These are phyloP conservation scores for Emergomyces orientalis DNA, from an alignment of 2,329 filamentous ascomycete genomes.

Conservation along the genomic window DNA sequence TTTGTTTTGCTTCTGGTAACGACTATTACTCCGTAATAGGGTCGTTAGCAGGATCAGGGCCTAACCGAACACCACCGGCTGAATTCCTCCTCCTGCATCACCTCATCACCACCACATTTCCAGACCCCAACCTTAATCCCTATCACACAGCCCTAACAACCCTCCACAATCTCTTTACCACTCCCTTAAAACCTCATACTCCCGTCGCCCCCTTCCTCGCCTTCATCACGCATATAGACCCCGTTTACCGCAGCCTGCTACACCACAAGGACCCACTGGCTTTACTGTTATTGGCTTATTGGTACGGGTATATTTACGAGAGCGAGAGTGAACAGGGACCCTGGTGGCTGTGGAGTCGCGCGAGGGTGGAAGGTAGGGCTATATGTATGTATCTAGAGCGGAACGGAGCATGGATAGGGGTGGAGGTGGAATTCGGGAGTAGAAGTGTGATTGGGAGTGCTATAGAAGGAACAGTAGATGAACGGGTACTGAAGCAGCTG, in stretches of 20 bases:
- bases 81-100: background rate
- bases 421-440: background rate
- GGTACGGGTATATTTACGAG: background rate
- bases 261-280: background rate
- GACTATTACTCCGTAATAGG: background rate
- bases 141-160: background rate
- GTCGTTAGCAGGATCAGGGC: background rate
- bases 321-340: background rate
- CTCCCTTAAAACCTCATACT: background rate
- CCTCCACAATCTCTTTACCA: background rate
- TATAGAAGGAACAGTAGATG: background rate
- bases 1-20: background rate
- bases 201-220: background rate
- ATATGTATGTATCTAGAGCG: conserved; percentile 2
- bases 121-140: background rate
- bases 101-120: background rate
- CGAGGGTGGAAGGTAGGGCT: background rate
- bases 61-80: background rate
- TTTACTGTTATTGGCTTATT: background rate
- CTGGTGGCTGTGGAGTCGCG: background rate
- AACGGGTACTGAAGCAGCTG: background rate
- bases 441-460: background rate
- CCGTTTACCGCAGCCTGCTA: background rate
- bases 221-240: background rate
- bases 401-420: background rate